phyloP scores from a whole-genome alignment of 2,329 filamentous ascomycete species.

The Calonectria crousiana region DNA sequence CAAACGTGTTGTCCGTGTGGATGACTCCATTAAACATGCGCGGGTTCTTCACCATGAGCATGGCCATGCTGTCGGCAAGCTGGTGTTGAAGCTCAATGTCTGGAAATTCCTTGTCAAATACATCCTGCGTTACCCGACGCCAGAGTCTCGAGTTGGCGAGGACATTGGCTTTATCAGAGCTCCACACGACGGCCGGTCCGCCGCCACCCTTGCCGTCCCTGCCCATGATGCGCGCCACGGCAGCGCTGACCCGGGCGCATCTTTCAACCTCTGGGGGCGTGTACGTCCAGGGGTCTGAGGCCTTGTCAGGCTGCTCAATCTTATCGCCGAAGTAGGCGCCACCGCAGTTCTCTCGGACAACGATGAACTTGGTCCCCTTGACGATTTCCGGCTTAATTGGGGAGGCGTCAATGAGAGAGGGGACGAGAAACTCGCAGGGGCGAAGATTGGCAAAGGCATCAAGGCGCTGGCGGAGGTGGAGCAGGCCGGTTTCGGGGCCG shows the following conservation, averaged over 20 bases:
- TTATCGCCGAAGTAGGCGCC: conserved; percentile 64
- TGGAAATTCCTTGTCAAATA: conserved; percentile 57
- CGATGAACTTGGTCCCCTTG: conserved; percentile 59
- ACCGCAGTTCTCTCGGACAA: conserved; percentile 63
- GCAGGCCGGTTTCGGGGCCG: conserved; percentile 59
- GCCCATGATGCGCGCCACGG: conserved; percentile 53
- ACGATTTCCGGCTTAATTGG: conserved; percentile 60
- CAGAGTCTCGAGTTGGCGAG: conserved; percentile 63
- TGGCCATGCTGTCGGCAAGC: conserved; percentile 61
- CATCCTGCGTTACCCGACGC: conserved; percentile 56
- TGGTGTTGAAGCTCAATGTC: conserved; percentile 58
- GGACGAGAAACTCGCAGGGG: conserved; percentile 60
- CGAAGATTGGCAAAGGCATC: conserved; percentile 64
- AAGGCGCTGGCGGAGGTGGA: conserved; percentile 54
- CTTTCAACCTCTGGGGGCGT: conserved; percentile 59
- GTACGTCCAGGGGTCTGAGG: conserved; percentile 63
- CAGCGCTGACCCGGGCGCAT: conserved; percentile 59
- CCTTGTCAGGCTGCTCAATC: conserved; percentile 55
- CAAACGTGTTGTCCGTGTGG: conserved; percentile 62
- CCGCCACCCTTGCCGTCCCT: conserved; percentile 38
- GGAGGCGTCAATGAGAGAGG: conserved; percentile 53
- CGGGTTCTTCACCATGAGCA: conserved; percentile 61
- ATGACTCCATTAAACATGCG: conserved; percentile 61
- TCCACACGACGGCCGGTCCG: conserved; percentile 57
- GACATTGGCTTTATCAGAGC: conserved; percentile 66